Conservation (phyloP, 257 asterid species). For the Solanum dulcamara region DNA sequence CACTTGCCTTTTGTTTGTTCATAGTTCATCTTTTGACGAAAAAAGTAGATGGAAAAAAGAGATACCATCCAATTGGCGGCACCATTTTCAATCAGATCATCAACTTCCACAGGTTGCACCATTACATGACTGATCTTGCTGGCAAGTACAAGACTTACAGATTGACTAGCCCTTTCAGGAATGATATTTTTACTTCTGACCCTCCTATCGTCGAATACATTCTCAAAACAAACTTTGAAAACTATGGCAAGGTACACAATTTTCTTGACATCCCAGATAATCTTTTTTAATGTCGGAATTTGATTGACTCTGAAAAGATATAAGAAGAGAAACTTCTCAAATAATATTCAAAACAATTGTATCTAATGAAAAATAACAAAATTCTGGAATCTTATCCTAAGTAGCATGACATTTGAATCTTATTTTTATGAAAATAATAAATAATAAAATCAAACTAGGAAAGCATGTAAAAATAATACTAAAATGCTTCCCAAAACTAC, state of each 20-base stretch:
- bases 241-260: slow-evolving; percentile 47
- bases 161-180: slow-evolving; percentile 34
- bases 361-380: neutral
- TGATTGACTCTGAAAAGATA: neutral
- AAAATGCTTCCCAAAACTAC: too few relatives aligned
- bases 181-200: slow-evolving; percentile 46
- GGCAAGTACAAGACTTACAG: slow-evolving; percentile 43
- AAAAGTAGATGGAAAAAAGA: slow-evolving; percentile 17
- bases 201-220: slow-evolving; percentile 59
- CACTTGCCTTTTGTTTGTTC: slow-evolving; percentile 3
- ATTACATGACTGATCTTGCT: slow-evolving; percentile 66
- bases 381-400: neutral
- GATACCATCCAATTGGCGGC: slow-evolving; percentile 57
- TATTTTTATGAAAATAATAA: too few relatives aligned
- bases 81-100: slow-evolving; percentile 41
- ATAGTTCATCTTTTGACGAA: neutral
- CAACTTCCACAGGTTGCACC: slow-evolving; percentile 48
- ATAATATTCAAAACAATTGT: neutral
- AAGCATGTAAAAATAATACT: too few relatives aligned
- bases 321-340: neutral
- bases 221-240: slow-evolving; percentile 49
- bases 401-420: neutral
- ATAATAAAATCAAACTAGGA: too few relatives aligned
- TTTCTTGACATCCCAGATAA: neutral
- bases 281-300: neutral